Conservation (phyloP, 257 asterid genomes). For the Ocimum tenuiflorum region DNA sequence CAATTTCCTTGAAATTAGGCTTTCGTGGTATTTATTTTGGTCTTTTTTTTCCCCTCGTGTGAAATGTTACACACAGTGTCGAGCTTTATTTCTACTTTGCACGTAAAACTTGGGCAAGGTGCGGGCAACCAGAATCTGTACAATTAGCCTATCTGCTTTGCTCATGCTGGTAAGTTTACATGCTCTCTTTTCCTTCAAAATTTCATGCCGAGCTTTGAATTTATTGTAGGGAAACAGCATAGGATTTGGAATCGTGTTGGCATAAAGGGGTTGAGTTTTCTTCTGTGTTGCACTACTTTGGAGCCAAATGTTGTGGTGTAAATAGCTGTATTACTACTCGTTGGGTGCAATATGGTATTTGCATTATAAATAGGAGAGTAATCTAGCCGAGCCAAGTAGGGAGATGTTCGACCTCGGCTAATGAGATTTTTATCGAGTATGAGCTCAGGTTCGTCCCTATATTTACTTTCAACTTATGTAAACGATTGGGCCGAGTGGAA, state of each 20-base stretch:
- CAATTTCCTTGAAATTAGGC: constrained; percentile 14
- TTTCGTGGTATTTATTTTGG: constrained; percentile 14
- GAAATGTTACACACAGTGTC: constrained; percentile 17
- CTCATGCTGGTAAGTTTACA: neutral
- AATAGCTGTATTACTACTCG: neutral
- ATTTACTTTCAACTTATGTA: too few species aligned
- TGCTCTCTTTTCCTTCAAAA: neutral
- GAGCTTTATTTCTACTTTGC: constrained; percentile 25
- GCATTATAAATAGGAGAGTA: too few species aligned
- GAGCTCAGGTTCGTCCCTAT: too few species aligned
- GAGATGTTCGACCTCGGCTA: too few species aligned
- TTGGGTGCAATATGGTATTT: too few species aligned
- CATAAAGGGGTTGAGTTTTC: neutral
- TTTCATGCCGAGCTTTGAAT: neutral
- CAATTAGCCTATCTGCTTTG: constrained; percentile 17
- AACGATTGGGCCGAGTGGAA: too few species aligned
- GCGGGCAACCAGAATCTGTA: constrained; percentile 22
- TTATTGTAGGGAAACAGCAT: neutral
- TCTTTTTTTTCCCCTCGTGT: neutral
- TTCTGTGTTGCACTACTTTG: neutral
- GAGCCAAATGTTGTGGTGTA: neutral
- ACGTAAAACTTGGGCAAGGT: constrained; percentile 28
- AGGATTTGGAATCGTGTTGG: neutral
- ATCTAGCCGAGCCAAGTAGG: too few species aligned
- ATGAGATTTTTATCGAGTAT: too few species aligned